These are phyloP conservation scores for Drosera spatulata DNA, from an alignment of 179 eudicot species.

Conservation along the genomic window DNA sequence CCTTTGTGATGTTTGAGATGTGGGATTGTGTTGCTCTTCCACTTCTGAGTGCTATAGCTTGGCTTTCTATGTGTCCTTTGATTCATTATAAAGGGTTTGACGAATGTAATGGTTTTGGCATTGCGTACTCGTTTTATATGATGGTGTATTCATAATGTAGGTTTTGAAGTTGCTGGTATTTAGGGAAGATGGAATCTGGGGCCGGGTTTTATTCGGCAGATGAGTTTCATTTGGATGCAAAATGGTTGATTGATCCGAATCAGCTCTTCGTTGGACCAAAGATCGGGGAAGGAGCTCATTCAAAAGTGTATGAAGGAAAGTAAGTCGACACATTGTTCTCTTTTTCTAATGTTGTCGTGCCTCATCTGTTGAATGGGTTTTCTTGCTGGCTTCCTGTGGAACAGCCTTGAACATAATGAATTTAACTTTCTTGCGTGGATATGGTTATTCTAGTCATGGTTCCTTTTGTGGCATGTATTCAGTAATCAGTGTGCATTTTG, in stretches of 20 bases:
- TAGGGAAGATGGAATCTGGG: slow-evolving; percentile 56
- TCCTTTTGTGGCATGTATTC: too few relatives aligned
- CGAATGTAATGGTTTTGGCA: slow-evolving; percentile 5
- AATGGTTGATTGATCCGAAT: slow-evolving; percentile 91
- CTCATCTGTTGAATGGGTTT: background rate
- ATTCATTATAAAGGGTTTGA: background rate
- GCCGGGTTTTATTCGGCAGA: slow-evolving; percentile 43
- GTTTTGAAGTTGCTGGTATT: slow-evolving; percentile 3
- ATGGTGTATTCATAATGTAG: slow-evolving; percentile 15
- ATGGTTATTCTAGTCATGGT: too few relatives aligned
- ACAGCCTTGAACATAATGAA: background rate
- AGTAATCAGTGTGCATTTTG: too few relatives aligned
- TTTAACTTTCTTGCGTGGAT: too few relatives aligned
- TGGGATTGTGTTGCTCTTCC: slow-evolving; percentile 11
- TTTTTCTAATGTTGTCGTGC: background rate
- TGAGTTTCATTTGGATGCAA: slow-evolving; percentile 71
- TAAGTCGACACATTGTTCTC: slow-evolving; percentile 31
- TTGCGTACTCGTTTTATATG: slow-evolving; percentile 5
- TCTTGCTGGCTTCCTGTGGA: background rate
- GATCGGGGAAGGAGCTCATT: slow-evolving; percentile 98
- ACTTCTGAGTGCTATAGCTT: slow-evolving; percentile 3
- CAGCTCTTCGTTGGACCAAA: slow-evolving; percentile 92
- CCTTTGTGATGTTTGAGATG: slow-evolving; percentile 23
- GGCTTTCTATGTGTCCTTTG: slow-evolving; percentile 10
- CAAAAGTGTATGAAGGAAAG: slow-evolving; percentile 96